Evolutionary conservation across 2,329 filamentous ascomycete species (phyloP), one percentile per base, ranked within the genome.

Genomic region (Colletotrichum cuscutae): DNA sequence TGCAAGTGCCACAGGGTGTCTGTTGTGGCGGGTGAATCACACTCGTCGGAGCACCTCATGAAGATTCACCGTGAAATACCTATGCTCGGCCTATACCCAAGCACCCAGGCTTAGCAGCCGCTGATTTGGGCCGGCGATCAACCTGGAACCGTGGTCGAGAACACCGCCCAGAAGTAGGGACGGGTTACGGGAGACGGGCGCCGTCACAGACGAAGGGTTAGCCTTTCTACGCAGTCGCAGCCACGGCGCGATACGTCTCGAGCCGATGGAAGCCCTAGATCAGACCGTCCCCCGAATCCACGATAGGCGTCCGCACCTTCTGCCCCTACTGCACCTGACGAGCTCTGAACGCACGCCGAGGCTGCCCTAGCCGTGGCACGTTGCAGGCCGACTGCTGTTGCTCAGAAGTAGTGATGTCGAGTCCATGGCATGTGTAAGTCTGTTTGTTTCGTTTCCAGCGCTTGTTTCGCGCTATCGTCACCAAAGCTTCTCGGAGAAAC

Each of bases 211-310:
- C 30, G 30, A 53, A 54, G 26, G 59, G 59, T 58, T 53, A 12
- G 35, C 56, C 42, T 54, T 71, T 28, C 42, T 11, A 15, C 19
- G 53, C 70, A 37, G 57, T 54, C 42, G 28, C 11, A 60, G 58
- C 49, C 46, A 35, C 28, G 30, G 59, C 32, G 70, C 61, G 70
- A 72, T 60, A 72, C 70, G 70, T 72, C 65, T 72, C 70, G 66
- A 69, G 22, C 59, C 24, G 59, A 30, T 15, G 28, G 32, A 30
- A 26, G 19, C 42, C 3, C 24, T 54, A 72, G 59, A 70, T 72
- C 66, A 54, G 66, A 70, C 66, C 66, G 46, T 52, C 66, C 56
- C 35, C 37, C 49, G 26, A 65, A 70, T 49, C 60, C 46, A 53
- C 49, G 26, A 65, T 72, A 24, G 42, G 54, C 35, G 65, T 60